phyloP scores from a whole-genome alignment of 2,329 filamentous ascomycete species.

The Curvularia sp. region DNA sequence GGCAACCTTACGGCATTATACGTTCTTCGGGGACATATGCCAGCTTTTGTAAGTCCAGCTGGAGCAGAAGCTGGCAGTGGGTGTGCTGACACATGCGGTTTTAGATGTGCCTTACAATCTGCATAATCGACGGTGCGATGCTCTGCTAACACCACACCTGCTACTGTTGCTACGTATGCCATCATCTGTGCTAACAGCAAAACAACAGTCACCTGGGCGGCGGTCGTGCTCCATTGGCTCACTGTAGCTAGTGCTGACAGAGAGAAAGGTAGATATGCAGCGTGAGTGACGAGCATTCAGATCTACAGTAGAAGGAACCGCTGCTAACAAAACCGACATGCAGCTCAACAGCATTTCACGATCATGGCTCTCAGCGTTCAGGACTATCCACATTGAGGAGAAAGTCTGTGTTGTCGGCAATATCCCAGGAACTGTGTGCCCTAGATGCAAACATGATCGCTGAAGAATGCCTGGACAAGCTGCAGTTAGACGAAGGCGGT shows the following conservation, averaged over 20 bases:
- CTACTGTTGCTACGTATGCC: neutral
- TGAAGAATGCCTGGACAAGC: neutral
- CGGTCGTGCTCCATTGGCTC: constrained; percentile 47
- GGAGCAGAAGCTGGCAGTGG: neutral
- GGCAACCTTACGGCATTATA: constrained; percentile 48
- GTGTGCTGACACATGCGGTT: neutral
- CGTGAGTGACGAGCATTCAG: constrained; percentile 17
- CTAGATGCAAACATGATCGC: neutral
- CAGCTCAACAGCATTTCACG: constrained; percentile 1
- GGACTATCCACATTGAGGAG: neutral
- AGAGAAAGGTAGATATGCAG: constrained; percentile 19
- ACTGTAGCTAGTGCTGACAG: constrained; percentile 36
- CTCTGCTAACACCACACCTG: neutral
- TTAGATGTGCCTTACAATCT: constrained; percentile 49
- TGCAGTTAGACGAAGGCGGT: neutral
- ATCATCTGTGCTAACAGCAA: constrained; percentile 3
- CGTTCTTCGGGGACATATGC: constrained; percentile 42
- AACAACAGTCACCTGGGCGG: constrained; percentile 45
- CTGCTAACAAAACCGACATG: neutral
- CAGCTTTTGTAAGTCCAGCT: constrained; percentile 42
- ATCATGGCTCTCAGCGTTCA: neutral
- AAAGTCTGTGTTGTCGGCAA: neutral
- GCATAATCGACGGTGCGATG: constrained; percentile 50
- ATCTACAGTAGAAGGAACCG: neutral
- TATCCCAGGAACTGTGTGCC: neutral